A percentile compares a stretch with the other conserved stretches of the same genome.
Evolutionary conservation across 768 basidiomycete species (phyloP).

Genomic region (Mrakia gelida): DNA sequence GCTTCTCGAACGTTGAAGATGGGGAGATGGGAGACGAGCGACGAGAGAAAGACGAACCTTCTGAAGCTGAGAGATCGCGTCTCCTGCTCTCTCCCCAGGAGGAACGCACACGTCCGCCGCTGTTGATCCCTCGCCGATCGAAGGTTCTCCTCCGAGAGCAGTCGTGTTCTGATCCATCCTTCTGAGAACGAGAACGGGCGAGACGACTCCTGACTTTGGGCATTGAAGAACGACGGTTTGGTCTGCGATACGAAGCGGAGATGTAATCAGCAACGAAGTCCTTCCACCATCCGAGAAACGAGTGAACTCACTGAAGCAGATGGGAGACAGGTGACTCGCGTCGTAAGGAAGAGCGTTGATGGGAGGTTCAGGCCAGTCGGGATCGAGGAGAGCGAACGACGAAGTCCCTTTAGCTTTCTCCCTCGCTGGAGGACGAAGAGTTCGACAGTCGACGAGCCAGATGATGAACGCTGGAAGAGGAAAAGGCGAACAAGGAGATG

Average conservation of each 20-base stretch:
- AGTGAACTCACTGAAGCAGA: conserved; percentile 60
- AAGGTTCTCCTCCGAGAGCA: conserved; percentile 69
- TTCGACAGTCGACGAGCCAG: conserved; percentile 88
- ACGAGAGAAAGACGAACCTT: conserved; percentile 15
- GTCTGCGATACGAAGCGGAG: conserved; percentile 42
- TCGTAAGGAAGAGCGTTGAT: conserved; percentile 76
- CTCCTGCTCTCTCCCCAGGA: conserved; percentile 23
- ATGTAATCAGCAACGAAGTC: not conserved
- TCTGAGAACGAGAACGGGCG: conserved; percentile 87
- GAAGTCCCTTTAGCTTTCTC: not conserved
- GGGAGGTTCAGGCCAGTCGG: conserved; percentile 86
- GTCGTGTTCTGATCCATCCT: conserved; percentile 87
- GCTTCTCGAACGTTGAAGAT: not conserved
- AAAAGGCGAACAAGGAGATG: too few relatives aligned
- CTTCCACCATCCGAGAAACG: too few relatives aligned
- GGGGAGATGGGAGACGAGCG: not conserved
- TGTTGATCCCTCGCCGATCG: not conserved
- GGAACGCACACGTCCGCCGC: conserved; percentile 5
- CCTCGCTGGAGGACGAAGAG: not conserved
- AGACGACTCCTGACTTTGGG: conserved; percentile 85
- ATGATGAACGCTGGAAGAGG: conserved; percentile 65
- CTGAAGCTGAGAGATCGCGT: conserved; percentile 25
- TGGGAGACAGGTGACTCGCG: conserved; percentile 77
- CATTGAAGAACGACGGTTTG: conserved; percentile 94
- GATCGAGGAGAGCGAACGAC: conserved; percentile 56